Evolutionary conservation across 331 rosid genomes (phyloP), one percentile per base, ranked within the genome.

Genomic region (Rhamnella rubrinervis): DNA sequence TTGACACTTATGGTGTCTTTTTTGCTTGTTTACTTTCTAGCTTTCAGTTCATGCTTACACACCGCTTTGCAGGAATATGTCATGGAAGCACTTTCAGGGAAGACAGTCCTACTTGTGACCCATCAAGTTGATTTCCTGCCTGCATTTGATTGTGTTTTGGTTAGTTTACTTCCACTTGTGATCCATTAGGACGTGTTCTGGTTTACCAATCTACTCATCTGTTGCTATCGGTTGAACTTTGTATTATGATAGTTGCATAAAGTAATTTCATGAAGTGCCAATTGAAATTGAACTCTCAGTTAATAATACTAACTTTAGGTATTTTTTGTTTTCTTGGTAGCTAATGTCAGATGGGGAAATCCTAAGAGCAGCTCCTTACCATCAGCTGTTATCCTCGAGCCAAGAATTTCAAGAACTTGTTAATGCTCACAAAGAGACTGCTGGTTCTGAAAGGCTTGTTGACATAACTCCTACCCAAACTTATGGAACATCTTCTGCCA

Each of bases 81-180:
- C 65, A 88, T 85, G 93, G 61, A 61, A 35, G 80, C 89, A 73
- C 84, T 93, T 18, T 76, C 71, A 60, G 72, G 74, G 55, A 93
- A 93, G 77, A 85, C 88, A 26, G 93, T 93, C 15, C 80, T 93
- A 68, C 86, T 93, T 17, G 97, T 88, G 73, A 93, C 93, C 56
- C 98, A 93, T 82, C 98, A 90, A 85, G 93, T 93, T 58, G 98
- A 88, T 74, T 93, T 93, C 61, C 88, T 93, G 25, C 75, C 93
- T 6, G 68, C 77, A 67, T 93, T 85, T 26, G 92, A 90, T 73
- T 80, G 67, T 72, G 88, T 86, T 70, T 57, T 90, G 88, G 98
- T 88, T 26, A 16, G 10, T 10, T 3, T 52, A 7, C 31, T 26
- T 26, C 31, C 31, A 4, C 7, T 52, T 52, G 9, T 52, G 52